Evolutionary conservation across 352 stramenopile species (phyloP).

Genomic region (Pythium aquatile): DNA sequence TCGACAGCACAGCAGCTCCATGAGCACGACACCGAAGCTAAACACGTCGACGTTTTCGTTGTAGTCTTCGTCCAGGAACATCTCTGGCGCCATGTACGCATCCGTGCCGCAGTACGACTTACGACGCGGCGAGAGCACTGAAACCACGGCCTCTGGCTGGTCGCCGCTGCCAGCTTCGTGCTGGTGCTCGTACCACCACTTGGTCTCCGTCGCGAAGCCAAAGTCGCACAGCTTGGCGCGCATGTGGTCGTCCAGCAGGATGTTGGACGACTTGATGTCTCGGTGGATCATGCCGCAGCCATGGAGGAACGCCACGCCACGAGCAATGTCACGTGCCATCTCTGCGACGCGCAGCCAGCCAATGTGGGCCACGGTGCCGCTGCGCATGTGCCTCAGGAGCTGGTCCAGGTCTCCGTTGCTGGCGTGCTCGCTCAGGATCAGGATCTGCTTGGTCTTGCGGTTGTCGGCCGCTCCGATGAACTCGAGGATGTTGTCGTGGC

Average conservation of each 20-base stretch:
- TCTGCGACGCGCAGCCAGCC: slow-evolving; percentile 62
- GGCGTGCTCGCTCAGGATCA: slow-evolving; percentile 82
- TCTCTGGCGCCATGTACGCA: slow-evolving; percentile 82
- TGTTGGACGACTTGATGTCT: slow-evolving; percentile 90
- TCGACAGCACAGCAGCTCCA: slow-evolving; percentile 84
- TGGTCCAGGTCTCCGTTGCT: slow-evolving; percentile 75
- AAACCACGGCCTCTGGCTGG: slow-evolving; percentile 9
- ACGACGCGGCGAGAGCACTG: slow-evolving; percentile 31
- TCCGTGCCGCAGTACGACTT: slow-evolving; percentile 89
- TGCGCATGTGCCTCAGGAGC: slow-evolving; percentile 60
- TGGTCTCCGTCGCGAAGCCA: slow-evolving; percentile 79
- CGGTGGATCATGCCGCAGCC: slow-evolving; percentile 73
- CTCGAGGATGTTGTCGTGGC: slow-evolving; percentile 70
- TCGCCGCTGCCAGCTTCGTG: slow-evolving; percentile 16
- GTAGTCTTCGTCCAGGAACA: slow-evolving; percentile 85
- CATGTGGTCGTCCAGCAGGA: slow-evolving; percentile 70
- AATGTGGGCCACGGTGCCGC: slow-evolving; percentile 39
- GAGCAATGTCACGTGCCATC: slow-evolving; percentile 77
- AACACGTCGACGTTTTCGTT: slow-evolving; percentile 85
- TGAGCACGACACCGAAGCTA: slow-evolving; percentile 84
- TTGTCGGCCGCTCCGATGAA: slow-evolving; percentile 76
- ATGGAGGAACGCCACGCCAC: slow-evolving; percentile 96
- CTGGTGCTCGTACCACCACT: slow-evolving; percentile 32
- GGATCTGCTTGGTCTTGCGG: slow-evolving; percentile 67
- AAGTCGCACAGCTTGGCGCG: slow-evolving; percentile 85